A percentile compares a stretch with the other conserved stretches of the same genome.
Conservation (phyloP, 371 early-diverging fungal genomes). For the Circinella umbellata region DNA sequence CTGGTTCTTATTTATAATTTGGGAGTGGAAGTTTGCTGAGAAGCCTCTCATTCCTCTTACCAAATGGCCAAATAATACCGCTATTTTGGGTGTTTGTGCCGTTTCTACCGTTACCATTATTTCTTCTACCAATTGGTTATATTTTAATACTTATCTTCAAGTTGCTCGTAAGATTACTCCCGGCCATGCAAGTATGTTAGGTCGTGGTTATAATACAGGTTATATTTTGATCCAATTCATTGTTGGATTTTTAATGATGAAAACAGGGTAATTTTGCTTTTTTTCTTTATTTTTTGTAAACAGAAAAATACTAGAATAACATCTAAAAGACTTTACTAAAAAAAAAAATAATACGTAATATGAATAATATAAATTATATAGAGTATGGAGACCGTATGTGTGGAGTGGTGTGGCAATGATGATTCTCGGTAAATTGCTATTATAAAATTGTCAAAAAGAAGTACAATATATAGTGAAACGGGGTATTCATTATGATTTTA, state of each 20-base stretch:
- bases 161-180: conserved; percentile 42
- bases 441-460: too few species aligned
- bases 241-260: conserved; percentile 38
- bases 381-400: conserved; percentile 44
- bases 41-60: conserved; percentile 49
- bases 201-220: conserved; percentile 41
- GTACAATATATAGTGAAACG: too few species aligned
- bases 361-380: not conserved
- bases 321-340: too few species aligned
- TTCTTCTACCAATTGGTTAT: conserved; percentile 43
- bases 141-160: conserved; percentile 47
- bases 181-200: conserved; percentile 33
- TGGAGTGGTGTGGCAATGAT: conserved; percentile 68
- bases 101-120: conserved; percentile 45
- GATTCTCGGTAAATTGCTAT: conserved; percentile 33
- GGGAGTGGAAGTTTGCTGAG: conserved; percentile 46
- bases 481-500: too few species aligned
- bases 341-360: too few species aligned
- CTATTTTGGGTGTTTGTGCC: conserved; percentile 47
- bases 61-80: conserved; percentile 45
- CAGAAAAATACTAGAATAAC: too few species aligned
- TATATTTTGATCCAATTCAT: conserved; percentile 35
- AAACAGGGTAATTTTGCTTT: not conserved
- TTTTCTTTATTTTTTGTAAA: not conserved
- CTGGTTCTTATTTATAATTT: conserved; percentile 34